Evolutionary conservation across 345 rosid genomes (phyloP).

Genomic region (Draba incana): DNA sequence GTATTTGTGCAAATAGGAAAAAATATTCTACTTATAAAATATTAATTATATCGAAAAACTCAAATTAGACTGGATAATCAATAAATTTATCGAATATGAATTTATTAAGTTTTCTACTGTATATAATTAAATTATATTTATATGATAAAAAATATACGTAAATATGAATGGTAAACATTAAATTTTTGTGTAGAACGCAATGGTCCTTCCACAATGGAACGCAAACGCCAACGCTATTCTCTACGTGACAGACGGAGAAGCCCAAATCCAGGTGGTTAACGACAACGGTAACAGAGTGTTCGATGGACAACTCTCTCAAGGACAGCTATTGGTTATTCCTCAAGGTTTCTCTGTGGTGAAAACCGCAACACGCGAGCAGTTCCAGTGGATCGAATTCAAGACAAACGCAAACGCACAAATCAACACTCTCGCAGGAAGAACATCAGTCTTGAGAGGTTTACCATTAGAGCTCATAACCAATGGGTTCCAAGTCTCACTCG

Average conservation of each 20-base stretch:
- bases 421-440: constrained; percentile 42
- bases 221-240: constrained; percentile 62
- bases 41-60: too few relatives aligned
- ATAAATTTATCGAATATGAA: too few relatives aligned
- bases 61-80: too few relatives aligned
- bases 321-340: constrained; percentile 64
- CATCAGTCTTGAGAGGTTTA: constrained; percentile 40
- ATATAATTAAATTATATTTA: too few relatives aligned
- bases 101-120: too few relatives aligned
- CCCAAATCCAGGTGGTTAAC: constrained; percentile 61
- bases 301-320: constrained; percentile 54
- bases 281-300: constrained; percentile 63
- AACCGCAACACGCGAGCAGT: constrained; percentile 50
- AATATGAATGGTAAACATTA: too few relatives aligned
- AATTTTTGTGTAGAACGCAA: constrained; percentile 47
- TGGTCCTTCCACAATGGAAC: constrained; percentile 70
- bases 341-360: constrained; percentile 64
- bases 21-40: too few relatives aligned
- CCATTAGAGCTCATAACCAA: constrained; percentile 35
- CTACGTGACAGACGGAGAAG: constrained; percentile 59
- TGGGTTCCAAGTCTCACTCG: constrained; percentile 35
- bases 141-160: too few relatives aligned
- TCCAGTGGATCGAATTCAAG: constrained; percentile 70
- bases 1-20: too few relatives aligned
- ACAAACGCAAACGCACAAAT: constrained; percentile 51